A percentile compares a stretch with the other conserved stretches of the same genome.
Conservation (phyloP, 768 basidiomycete genomes). For the Mycena filopes region DNA sequence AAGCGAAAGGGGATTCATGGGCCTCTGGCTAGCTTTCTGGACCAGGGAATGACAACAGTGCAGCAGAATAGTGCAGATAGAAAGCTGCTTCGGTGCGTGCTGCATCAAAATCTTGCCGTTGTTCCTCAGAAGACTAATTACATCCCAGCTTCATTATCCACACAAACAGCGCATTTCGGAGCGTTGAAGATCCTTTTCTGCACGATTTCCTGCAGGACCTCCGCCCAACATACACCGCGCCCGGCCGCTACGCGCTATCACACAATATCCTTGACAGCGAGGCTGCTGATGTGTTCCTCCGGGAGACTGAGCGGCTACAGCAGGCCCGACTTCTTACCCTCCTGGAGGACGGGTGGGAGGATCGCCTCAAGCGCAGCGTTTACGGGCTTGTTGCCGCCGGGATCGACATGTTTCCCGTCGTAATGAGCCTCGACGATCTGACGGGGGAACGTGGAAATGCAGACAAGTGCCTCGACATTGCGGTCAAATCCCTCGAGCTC, state of each 20-base stretch:
- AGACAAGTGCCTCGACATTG: constrained; percentile 33
- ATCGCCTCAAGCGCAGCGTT: constrained; percentile 35
- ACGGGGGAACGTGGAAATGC: constrained; percentile 37
- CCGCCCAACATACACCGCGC: constrained; percentile 38
- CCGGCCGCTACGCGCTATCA: constrained; percentile 38
- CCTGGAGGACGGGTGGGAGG: constrained; percentile 47
- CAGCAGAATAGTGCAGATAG: constrained; percentile 11
- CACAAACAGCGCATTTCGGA: constrained; percentile 37
- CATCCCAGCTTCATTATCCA: constrained; percentile 36
- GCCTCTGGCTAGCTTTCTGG: neutral
- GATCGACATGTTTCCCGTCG: constrained; percentile 35
- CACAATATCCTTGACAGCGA: constrained; percentile 38
- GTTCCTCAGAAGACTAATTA: neutral
- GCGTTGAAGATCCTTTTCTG: constrained; percentile 36
- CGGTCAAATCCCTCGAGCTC: constrained; percentile 29
- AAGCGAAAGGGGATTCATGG: constrained; percentile 1
- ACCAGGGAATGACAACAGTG: neutral
- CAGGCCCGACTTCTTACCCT: constrained; percentile 35
- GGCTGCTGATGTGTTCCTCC: constrained; percentile 31
- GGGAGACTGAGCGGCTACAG: constrained; percentile 33
- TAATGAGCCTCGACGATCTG: constrained; percentile 40
- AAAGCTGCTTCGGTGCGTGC: constrained; percentile 14
- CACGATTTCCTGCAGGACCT: constrained; percentile 36
- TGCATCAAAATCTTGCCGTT: neutral
- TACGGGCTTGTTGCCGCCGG: constrained; percentile 41